Evolutionary conservation across 371 early-diverging fungal species (phyloP).

Genomic region (Polyrhizophydium stewartii): DNA sequence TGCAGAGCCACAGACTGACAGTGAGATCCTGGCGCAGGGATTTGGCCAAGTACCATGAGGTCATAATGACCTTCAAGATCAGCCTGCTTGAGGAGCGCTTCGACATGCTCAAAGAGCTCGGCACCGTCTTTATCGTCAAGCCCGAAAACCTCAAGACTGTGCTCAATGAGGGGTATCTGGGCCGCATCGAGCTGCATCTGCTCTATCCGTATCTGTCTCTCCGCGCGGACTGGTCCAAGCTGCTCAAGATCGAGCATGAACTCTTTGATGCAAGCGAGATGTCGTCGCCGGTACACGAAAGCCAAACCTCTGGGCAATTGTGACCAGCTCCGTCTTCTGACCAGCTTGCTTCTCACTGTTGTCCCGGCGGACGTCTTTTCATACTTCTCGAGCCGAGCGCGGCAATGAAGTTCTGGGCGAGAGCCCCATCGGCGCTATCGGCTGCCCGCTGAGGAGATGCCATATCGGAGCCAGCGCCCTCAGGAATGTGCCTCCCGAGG

Average conservation of each 20-base stretch:
- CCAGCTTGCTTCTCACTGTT: no score
- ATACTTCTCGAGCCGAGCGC: no score
- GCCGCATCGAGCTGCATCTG: slow-evolving; percentile 67
- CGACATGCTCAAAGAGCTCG: slow-evolving; percentile 86
- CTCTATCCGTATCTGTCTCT: slow-evolving; percentile 80
- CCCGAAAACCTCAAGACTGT: slow-evolving; percentile 85
- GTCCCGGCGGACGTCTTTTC: no score
- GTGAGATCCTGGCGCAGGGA: slow-evolving; percentile 60
- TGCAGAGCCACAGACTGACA: background rate
- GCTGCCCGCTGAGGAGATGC: no score
- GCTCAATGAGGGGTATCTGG: slow-evolving; percentile 76
- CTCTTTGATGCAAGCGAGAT: slow-evolving; percentile 7
- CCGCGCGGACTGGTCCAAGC: slow-evolving; percentile 72
- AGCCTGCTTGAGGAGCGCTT: slow-evolving; percentile 76
- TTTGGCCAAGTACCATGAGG: slow-evolving; percentile 87
- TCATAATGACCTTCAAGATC: slow-evolving; percentile 70
- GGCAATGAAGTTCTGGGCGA: no score
- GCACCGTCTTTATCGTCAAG: slow-evolving; percentile 84
- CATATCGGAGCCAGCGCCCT: no score
- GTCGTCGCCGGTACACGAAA: no score
- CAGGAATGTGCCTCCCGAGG: no score
- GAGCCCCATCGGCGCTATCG: no score
- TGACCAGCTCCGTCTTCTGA: no score
- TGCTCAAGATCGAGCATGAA: slow-evolving; percentile 25
- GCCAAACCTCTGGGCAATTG: no score